These are phyloP conservation scores for Exophiala phaeomuriformis DNA, from an alignment of 2,329 filamentous ascomycete genomes.

Conservation along the genomic window DNA sequence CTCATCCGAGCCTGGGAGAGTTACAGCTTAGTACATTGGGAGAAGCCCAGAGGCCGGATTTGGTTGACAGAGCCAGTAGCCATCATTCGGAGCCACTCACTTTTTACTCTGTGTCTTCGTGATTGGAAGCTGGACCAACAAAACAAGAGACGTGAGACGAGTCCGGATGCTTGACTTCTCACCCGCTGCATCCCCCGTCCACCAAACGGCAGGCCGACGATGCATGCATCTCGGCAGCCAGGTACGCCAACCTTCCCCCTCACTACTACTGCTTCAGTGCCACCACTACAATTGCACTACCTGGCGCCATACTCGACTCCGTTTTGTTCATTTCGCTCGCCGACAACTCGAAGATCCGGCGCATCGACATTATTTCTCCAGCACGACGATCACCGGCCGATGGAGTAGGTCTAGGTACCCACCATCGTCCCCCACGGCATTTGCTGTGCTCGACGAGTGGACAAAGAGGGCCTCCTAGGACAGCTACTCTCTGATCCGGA, in stretches of 20 bases:
- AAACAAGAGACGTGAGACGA: background rate
- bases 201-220: background rate
- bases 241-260: background rate
- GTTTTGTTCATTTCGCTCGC: background rate
- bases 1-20: no score
- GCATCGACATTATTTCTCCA: background rate
- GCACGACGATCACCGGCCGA: background rate
- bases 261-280: background rate
- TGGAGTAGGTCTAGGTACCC: slow-evolving; percentile 4
- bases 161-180: background rate
- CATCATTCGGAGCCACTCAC: background rate
- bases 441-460: background rate
- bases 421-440: slow-evolving; percentile 17
- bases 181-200: background rate
- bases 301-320: background rate
- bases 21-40: no score
- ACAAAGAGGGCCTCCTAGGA: background rate
- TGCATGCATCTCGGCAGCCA: background rate
- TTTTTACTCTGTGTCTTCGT: background rate
- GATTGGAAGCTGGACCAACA: background rate
- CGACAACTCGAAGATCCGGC: background rate
- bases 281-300: background rate
- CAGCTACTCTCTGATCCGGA: slow-evolving; percentile 7
- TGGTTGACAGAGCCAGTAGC: no score
- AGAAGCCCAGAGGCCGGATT: no score